Conservation (phyloP, 257 asterid species). For the Solanum boliviense region DNA sequence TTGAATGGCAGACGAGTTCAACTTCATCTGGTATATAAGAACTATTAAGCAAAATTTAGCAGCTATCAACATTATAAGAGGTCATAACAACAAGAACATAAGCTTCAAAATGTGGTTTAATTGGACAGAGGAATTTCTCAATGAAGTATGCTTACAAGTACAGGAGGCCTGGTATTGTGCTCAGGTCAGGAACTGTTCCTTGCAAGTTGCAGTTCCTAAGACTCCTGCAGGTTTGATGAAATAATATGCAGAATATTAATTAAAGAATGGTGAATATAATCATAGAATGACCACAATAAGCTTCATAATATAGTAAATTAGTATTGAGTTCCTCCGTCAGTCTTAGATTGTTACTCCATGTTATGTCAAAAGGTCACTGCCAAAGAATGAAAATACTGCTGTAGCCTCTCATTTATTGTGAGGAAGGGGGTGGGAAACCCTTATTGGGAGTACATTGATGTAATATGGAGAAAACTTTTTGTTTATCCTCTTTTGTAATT, state of each 20-base stretch:
- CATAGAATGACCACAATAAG: background rate
- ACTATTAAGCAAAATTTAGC: too few relatives aligned
- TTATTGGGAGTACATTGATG: background rate
- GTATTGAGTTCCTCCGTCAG: background rate
- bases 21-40: background rate
- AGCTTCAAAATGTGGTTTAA: background rate
- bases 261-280: background rate
- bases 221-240: background rate
- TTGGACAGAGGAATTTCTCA: background rate
- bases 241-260: background rate
- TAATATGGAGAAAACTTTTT: background rate
- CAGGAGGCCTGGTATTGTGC: background rate
- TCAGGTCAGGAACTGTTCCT: background rate
- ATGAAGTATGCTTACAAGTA: background rate
- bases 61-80: background rate
- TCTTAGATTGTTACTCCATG: background rate
- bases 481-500: background rate
- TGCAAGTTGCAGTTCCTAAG: background rate
- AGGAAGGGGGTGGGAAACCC: background rate
- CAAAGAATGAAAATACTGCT: background rate
- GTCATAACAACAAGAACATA: background rate
- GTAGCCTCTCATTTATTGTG: background rate
- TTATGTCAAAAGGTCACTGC: background rate
- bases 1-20: background rate
- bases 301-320: background rate